Conservation (phyloP, 495 filamentous ascomycete genomes). For the Daldinia caldariorum region DNA sequence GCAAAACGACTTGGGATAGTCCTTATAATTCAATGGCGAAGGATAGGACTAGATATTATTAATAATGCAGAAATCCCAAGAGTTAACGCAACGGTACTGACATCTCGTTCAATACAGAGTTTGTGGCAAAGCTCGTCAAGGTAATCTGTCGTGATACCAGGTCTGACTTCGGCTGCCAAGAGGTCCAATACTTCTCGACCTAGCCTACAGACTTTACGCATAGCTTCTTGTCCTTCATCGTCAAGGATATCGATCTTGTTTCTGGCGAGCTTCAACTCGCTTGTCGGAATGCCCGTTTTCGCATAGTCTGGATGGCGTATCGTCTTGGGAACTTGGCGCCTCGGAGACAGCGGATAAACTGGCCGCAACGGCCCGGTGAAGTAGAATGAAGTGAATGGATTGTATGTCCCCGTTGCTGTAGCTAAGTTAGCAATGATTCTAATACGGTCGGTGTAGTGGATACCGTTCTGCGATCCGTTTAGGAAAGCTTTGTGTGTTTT, state of each 20-base stretch:
- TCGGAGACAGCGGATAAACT: neutral
- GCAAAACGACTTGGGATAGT: slow-evolving; percentile 1
- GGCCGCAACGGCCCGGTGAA: neutral
- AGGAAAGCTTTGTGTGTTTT: neutral
- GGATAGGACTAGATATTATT: neutral
- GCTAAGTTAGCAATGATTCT: neutral
- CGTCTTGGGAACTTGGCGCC: neutral
- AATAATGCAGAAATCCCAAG: neutral
- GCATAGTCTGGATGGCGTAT: neutral
- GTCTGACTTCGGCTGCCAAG: neutral
- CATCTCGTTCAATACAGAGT: neutral
- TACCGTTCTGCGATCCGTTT: neutral
- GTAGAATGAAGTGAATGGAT: slow-evolving; percentile 2
- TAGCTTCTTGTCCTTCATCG: neutral
- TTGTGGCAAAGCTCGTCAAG: neutral
- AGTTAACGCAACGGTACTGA: no score
- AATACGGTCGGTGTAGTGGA: neutral
- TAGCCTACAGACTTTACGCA: slow-evolving; percentile 2
- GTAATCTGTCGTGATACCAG: neutral
- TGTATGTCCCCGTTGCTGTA: neutral
- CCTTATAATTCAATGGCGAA: neutral
- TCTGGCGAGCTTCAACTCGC: neutral
- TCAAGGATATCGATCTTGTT: neutral
- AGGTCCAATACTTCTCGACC: neutral
- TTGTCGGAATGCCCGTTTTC: neutral